These are phyloP conservation scores for Waltergamsia citrina DNA, from an alignment of 2,329 filamentous ascomycete species.

Conservation along the genomic window DNA sequence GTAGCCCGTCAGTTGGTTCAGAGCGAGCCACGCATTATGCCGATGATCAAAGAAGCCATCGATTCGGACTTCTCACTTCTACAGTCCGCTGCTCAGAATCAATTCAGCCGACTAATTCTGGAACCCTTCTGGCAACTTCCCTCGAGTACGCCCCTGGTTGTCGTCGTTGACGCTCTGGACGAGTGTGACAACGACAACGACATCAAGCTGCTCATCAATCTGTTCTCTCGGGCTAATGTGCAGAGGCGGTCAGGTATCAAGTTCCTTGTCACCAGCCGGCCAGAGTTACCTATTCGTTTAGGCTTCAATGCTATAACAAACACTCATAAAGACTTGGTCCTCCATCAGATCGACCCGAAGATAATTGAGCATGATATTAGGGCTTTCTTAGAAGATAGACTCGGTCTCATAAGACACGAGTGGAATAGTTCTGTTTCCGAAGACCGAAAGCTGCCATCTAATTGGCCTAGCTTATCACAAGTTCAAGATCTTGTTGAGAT, in stretches of 20 bases:
- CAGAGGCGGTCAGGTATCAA: conserved; percentile 9
- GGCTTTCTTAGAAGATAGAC: conserved; percentile 16
- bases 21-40: no score
- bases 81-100: no score
- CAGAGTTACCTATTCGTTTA: conserved; percentile 21
- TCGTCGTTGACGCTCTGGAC: no score
- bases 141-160: no score
- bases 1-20: no score
- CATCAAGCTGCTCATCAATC: neutral
- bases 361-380: conserved; percentile 23
- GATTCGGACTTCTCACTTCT: no score
- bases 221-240: neutral
- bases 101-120: no score
- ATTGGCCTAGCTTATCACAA: conserved; percentile 5
- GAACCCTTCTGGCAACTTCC: no score
- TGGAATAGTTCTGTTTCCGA: conserved; percentile 8
- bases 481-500: conserved; percentile 11
- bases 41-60: no score
- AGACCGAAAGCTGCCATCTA: conserved; percentile 3
- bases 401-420: conserved; percentile 15
- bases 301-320: conserved; percentile 20
- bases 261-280: conserved; percentile 28
- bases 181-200: no score
- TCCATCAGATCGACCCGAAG: conserved; percentile 19
- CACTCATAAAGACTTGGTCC: conserved; percentile 19